Percentiles rank a stretch among this genome's conserved stretches.
Evolutionary conservation across 768 basidiomycete species (phyloP).

Genomic region (Hygrophoropsis aurantiaca): DNA sequence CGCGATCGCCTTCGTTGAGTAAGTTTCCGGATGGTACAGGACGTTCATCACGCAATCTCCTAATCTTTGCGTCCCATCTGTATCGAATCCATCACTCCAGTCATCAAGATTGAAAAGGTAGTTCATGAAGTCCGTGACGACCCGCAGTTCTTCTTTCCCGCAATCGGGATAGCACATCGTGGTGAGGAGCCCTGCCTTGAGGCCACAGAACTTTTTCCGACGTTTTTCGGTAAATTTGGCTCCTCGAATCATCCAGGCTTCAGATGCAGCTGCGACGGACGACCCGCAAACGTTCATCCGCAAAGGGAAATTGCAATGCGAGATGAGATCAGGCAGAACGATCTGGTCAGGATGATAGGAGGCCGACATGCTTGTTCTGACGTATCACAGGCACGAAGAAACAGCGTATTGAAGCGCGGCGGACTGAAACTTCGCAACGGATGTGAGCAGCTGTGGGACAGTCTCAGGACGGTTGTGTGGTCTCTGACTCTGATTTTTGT

Average conservation of each 20-base stretch:
- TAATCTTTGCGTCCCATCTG: constrained; percentile 25
- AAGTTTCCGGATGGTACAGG: constrained; percentile 56
- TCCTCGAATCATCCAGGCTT: constrained; percentile 49
- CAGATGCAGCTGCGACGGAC: constrained; percentile 44
- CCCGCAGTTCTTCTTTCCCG: constrained; percentile 48
- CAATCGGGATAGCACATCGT: constrained; percentile 56
- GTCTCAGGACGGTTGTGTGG: not conserved
- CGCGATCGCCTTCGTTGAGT: constrained; percentile 48
- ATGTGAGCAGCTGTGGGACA: not conserved
- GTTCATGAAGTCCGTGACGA: constrained; percentile 42
- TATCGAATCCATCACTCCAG: constrained; percentile 12
- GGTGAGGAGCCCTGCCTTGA: constrained; percentile 62
- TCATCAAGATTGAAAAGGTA: constrained; percentile 22
- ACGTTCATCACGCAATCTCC: constrained; percentile 64
- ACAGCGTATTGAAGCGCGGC: not conserved
- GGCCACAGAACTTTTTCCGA: constrained; percentile 46
- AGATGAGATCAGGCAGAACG: constrained; percentile 55
- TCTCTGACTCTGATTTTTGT: not conserved
- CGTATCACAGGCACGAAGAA: not conserved
- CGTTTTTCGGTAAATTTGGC: constrained; percentile 45
- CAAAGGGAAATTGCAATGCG: constrained; percentile 48
- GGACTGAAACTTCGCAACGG: not conserved
- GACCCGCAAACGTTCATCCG: constrained; percentile 46
- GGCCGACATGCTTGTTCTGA: not conserved
- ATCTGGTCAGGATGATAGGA: constrained; percentile 15